Evolutionary conservation across 202 grass and related monocot species (phyloP).

Genomic region (Bolboschoenoplectus hybrid): DNA sequence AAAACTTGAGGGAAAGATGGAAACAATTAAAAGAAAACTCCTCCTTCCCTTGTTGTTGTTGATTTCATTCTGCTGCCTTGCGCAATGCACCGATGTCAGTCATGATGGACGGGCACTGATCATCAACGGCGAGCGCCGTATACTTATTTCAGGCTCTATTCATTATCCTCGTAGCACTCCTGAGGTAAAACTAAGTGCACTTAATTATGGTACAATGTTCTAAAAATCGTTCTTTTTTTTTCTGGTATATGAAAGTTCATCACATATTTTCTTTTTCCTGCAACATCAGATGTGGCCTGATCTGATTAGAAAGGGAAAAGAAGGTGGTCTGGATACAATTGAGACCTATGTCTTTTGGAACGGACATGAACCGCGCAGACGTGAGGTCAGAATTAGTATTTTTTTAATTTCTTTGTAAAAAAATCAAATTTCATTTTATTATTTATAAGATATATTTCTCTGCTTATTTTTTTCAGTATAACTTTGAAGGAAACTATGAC

Average conservation of each 20-base stretch:
- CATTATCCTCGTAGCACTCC: constrained; percentile 85
- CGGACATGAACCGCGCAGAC: constrained; percentile 60
- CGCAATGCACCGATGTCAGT: constrained; percentile 26
- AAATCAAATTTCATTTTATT: neutral
- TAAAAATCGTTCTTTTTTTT: neutral
- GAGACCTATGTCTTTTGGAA: constrained; percentile 97
- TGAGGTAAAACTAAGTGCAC: constrained; percentile 37
- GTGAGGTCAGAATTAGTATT: constrained; percentile 45
- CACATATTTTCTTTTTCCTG: constrained; percentile 9
- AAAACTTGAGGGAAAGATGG: constrained; percentile 9
- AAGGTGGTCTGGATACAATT: constrained; percentile 70
- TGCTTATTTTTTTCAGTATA: constrained; percentile 51
- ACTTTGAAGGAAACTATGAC: constrained; percentile 73
- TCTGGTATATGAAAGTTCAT: constrained; percentile 1
- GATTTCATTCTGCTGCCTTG: constrained; percentile 34
- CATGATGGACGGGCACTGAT: constrained; percentile 50
- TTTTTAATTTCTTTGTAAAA: neutral
- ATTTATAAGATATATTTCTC: neutral
- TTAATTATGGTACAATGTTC: neutral
- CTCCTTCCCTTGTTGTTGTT: neutral
- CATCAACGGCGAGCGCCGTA: constrained; percentile 69
- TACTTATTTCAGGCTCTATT: constrained; percentile 74
- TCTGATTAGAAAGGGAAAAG: constrained; percentile 64
- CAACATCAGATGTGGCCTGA: constrained; percentile 67
- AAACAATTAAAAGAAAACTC: constrained; percentile 1